Evolutionary conservation across 805 yeast species (phyloP).

Genomic region (Novakomyces olei): DNA sequence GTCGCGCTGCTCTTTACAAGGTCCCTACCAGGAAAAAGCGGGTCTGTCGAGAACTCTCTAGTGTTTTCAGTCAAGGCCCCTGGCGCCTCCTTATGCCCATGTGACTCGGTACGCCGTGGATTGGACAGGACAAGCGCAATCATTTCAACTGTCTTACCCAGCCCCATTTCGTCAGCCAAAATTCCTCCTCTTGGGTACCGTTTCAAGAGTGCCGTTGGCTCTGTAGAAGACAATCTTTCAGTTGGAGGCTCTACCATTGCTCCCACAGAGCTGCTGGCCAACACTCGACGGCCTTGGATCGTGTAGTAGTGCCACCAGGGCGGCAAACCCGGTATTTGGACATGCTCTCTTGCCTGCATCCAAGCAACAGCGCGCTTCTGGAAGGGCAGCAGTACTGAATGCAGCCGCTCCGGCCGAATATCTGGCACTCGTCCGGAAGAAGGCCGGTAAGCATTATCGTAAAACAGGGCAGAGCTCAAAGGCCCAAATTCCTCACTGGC

Average conservation of each 20-base stretch:
- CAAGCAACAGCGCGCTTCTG: constrained; percentile 2
- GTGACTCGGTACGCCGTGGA: constrained; percentile 24
- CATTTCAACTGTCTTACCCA: constrained; percentile 83
- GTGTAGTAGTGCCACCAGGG: constrained; percentile 1
- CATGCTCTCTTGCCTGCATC: constrained; percentile 2
- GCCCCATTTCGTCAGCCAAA: constrained; percentile 89
- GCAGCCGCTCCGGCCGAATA: constrained; percentile 3
- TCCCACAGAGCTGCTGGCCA: background rate
- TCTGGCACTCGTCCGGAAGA: background rate
- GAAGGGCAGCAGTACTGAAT: constrained; percentile 1
- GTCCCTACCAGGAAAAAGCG: constrained; percentile 22
- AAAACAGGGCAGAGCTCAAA: background rate
- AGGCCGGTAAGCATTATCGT: background rate
- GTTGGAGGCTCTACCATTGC: background rate
- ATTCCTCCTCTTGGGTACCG: constrained; percentile 33
- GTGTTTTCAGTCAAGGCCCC: constrained; percentile 5
- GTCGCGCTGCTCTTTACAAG: constrained; percentile 43
- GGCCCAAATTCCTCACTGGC: too few relatives aligned
- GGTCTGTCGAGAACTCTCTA: constrained; percentile 5
- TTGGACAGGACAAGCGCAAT: constrained; percentile 42
- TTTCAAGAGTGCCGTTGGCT: constrained; percentile 4
- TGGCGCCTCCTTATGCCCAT: too few relatives aligned
- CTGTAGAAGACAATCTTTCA: background rate
- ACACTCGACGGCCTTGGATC: background rate
- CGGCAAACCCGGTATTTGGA: background rate